Conservation (phyloP, 305 asterid species). For the Stenogyne calaminthoides region DNA sequence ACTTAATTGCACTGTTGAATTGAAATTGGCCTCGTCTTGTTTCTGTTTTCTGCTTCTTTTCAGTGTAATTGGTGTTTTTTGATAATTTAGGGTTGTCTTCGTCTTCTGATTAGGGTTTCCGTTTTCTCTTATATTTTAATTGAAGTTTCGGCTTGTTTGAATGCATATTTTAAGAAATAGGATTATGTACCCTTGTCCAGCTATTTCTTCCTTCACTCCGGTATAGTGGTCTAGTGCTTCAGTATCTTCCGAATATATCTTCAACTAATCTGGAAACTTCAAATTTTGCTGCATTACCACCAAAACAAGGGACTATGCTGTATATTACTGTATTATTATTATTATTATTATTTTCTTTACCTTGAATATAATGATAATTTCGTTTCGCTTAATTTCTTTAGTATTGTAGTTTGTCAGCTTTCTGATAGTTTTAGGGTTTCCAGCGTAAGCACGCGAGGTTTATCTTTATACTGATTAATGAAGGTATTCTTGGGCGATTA, state of each 20-base stretch:
- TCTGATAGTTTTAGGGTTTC: not conserved
- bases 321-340: not conserved
- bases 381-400: conserved; percentile 9
- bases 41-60: not conserved
- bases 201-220: not conserved
- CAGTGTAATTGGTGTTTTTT: conserved; percentile 25
- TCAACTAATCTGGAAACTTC: not conserved
- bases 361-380: not conserved
- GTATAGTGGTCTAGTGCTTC: conserved; percentile 21
- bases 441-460: not conserved
- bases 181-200: not conserved
- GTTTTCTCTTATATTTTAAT: not conserved
- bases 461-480: not conserved
- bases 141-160: not conserved
- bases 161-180: not conserved
- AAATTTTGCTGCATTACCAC: not conserved
- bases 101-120: conserved; percentile 41
- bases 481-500: not conserved
- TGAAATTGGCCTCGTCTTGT: not conserved
- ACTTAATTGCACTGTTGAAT: not conserved
- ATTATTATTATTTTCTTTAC: too few relatives aligned
- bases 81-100: conserved; percentile 25
- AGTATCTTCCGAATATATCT: not conserved
- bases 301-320: conserved; percentile 4
- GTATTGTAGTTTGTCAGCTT: not conserved